Percentiles rank a stretch among this genome's conserved stretches.
Conservation (phyloP, 163 green algal species). For the Chlamydomonas reinhardtii region DNA sequence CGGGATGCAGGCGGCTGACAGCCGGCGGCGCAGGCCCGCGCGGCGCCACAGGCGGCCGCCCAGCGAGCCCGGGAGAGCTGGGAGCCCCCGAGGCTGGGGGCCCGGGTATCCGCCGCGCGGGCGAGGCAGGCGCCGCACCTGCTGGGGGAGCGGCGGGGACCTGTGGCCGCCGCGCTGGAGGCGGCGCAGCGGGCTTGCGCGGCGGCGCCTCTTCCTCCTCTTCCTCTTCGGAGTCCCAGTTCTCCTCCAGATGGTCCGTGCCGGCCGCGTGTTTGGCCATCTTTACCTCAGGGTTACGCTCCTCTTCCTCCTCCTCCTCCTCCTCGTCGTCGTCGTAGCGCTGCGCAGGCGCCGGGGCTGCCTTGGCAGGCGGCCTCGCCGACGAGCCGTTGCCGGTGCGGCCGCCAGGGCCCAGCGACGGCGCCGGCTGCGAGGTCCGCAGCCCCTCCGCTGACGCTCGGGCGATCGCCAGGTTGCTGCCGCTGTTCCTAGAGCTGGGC, state of each 20-base stretch:
- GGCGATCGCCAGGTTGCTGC: not conserved
- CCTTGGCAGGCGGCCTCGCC: not conserved
- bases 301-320: constrained; percentile 8
- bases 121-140: not conserved
- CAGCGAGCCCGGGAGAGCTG: not conserved
- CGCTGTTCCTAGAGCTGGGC: not conserved
- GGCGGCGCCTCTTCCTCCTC: constrained; percentile 17
- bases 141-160: not conserved
- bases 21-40: no score
- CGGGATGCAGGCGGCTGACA: no score
- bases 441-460: not conserved
- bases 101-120: not conserved
- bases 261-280: constrained; percentile 40
- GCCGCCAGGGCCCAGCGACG: not conserved
- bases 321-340: not conserved
- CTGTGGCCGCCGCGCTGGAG: not conserved
- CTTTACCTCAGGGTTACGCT: not conserved
- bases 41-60: no score
- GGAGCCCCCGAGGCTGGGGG: not conserved
- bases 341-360: no score
- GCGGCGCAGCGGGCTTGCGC: not conserved
- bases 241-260: constrained; percentile 44
- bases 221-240: constrained; percentile 44
- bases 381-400: not conserved
- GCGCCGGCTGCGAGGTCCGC: no score